A percentile compares a stretch with the other conserved stretches of the same genome.
Evolutionary conservation across 768 basidiomycete species (phyloP).

Genomic region (Tricholoma terreum): DNA sequence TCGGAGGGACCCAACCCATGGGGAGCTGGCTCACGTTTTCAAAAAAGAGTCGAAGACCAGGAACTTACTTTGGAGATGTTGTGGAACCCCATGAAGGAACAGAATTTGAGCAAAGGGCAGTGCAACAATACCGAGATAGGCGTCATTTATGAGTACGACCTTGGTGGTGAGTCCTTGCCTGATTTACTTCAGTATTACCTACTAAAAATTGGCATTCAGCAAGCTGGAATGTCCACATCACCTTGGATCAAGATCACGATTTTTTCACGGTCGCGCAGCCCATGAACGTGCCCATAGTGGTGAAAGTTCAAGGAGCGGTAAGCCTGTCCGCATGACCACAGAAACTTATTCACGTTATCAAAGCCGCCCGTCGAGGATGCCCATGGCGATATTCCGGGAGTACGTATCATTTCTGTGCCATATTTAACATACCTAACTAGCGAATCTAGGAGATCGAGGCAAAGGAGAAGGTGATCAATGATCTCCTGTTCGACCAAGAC

Average conservation of each 20-base stretch:
- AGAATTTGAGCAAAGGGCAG: neutral
- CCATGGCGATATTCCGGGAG: neutral
- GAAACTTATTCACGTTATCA: neutral
- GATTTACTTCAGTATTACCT: neutral
- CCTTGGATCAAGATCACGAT: neutral
- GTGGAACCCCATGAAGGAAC: neutral
- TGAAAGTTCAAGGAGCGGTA: neutral
- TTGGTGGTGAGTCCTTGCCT: neutral
- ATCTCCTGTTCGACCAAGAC: neutral
- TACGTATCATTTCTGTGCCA: neutral
- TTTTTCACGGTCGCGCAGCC: neutral
- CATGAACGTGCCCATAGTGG: neutral
- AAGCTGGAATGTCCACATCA: neutral
- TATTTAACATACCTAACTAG: neutral
- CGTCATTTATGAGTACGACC: slow-evolving; percentile 3
- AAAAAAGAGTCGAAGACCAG: slow-evolving; percentile 1
- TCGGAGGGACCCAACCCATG: neutral
- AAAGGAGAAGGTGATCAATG: neutral
- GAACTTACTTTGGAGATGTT: slow-evolving; percentile 1
- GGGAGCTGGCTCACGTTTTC: neutral
- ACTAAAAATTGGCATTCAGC: neutral
- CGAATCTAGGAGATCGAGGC: neutral
- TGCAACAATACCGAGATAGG: slow-evolving; percentile 6
- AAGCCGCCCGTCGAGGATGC: neutral
- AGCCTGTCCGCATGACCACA: neutral